These are phyloP conservation scores for Apiospora kogelbergensis DNA, from an alignment of 2,329 filamentous ascomycete species.

Conservation along the genomic window DNA sequence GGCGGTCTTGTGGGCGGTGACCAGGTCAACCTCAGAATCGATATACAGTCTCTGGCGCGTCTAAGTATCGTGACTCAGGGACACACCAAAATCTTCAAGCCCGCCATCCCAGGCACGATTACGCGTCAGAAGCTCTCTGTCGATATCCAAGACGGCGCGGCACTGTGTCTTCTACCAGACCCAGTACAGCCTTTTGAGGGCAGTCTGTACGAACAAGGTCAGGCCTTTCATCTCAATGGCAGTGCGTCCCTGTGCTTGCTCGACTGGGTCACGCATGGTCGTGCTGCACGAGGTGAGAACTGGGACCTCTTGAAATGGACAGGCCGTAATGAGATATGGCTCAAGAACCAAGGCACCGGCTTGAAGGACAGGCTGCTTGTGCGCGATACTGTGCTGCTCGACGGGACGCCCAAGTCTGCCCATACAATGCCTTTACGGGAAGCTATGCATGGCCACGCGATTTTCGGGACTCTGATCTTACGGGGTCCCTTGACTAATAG, in stretches of 20 bases:
- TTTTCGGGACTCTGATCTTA: constrained; percentile 84
- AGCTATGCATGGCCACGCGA: constrained; percentile 72
- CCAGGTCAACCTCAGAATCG: constrained; percentile 70
- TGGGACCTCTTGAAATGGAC: constrained; percentile 82
- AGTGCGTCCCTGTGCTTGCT: constrained; percentile 72
- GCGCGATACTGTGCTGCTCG: constrained; percentile 80
- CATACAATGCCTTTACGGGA: constrained; percentile 45
- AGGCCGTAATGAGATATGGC: constrained; percentile 87
- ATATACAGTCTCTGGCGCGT: constrained; percentile 62
- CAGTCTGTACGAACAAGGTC: constrained; percentile 81
- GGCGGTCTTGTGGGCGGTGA: constrained; percentile 91
- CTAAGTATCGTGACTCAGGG: constrained; percentile 72
- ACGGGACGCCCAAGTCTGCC: constrained; percentile 47
- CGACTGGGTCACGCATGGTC: constrained; percentile 93
- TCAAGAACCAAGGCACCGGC: constrained; percentile 31
- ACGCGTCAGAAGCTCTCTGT: constrained; percentile 59
- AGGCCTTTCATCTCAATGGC: constrained; percentile 67
- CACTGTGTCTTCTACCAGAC: constrained; percentile 75
- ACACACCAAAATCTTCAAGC: constrained; percentile 95
- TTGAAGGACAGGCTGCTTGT: constrained; percentile 64
- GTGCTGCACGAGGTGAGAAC: constrained; percentile 79
- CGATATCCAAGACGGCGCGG: constrained; percentile 48
- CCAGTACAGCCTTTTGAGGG: constrained; percentile 88
- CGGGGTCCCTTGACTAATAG: constrained; percentile 68
- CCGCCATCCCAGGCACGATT: constrained; percentile 52